These are phyloP conservation scores for Strobilomyces confusus DNA, from an alignment of 768 basidiomycete genomes.

Conservation along the genomic window DNA sequence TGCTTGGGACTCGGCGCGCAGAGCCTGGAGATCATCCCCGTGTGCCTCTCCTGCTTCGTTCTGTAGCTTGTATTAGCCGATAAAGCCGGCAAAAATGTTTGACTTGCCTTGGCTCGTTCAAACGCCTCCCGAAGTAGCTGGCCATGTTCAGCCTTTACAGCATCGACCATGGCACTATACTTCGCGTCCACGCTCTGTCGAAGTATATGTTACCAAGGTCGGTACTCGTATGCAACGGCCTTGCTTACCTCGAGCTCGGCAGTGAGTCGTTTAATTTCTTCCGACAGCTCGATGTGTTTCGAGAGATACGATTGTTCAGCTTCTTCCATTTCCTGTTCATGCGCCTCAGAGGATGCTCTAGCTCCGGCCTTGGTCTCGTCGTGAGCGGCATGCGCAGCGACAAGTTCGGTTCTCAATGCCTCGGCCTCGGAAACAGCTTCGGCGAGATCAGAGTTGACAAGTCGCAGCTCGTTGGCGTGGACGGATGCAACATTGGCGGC, in stretches of 20 bases:
- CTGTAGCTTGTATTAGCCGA: constrained; percentile 36
- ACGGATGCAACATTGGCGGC: constrained; percentile 38
- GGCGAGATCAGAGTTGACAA: constrained; percentile 41
- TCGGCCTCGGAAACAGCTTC: constrained; percentile 43
- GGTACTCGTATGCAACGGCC: background rate
- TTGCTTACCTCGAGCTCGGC: constrained; percentile 62
- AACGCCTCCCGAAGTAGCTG: constrained; percentile 64
- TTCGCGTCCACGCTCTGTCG: constrained; percentile 63
- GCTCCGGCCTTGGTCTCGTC: constrained; percentile 47
- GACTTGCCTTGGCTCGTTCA: constrained; percentile 68
- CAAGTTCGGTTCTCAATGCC: constrained; percentile 45
- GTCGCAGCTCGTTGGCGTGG: constrained; percentile 46
- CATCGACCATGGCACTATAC: constrained; percentile 64
- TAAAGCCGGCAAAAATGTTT: background rate
- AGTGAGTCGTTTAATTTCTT: constrained; percentile 52
- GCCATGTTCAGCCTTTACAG: constrained; percentile 61
- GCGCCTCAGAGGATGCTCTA: constrained; percentile 43
- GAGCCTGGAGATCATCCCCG: constrained; percentile 61
- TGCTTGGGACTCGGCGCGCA: constrained; percentile 62
- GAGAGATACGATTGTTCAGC: constrained; percentile 45
- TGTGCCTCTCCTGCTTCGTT: constrained; percentile 69
- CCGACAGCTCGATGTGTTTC: constrained; percentile 50
- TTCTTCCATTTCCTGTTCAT: constrained; percentile 48
- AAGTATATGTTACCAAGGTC: background rate
- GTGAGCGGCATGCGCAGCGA: constrained; percentile 40